Evolutionary conservation across 1,139 yeast species (phyloP).

Genomic region (Saccharomyces hybrid): DNA sequence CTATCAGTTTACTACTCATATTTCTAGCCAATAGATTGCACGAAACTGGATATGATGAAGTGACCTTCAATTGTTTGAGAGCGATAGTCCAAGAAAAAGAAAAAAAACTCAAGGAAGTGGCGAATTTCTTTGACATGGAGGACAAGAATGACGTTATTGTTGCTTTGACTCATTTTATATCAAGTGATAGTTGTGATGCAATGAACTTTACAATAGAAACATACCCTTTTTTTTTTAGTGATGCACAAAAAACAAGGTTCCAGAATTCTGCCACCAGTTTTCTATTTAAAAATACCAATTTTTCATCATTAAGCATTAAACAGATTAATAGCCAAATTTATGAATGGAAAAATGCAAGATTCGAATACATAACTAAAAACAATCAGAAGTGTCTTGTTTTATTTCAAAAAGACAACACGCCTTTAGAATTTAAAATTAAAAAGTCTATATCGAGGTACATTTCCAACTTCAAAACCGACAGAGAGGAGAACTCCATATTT

Average conservation of each 20-base stretch:
- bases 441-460: constrained; percentile 30
- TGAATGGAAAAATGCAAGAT: neutral
- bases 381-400: constrained; percentile 1
- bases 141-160: constrained; percentile 14
- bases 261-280: neutral
- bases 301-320: neutral
- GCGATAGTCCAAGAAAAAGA: constrained; percentile 5
- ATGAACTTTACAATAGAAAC: neutral
- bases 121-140: constrained; percentile 2
- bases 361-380: neutral
- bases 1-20: constrained; percentile 21
- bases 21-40: constrained; percentile 25
- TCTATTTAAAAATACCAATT: neutral
- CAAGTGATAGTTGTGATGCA: constrained; percentile 6
- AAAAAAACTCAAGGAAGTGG: constrained; percentile 1
- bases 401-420: constrained; percentile 13
- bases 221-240: neutral
- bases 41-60: constrained; percentile 15
- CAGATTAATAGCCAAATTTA: neutral
- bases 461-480: constrained; percentile 53
- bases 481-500: constrained; percentile 50
- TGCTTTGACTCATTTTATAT: constrained; percentile 14
- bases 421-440: constrained; percentile 15
- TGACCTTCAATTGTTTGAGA: constrained; percentile 6
- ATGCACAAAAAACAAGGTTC: neutral